These are phyloP conservation scores for Trichomonas tenax DNA, from an alignment of 208 protist species.

Conservation along the genomic window DNA sequence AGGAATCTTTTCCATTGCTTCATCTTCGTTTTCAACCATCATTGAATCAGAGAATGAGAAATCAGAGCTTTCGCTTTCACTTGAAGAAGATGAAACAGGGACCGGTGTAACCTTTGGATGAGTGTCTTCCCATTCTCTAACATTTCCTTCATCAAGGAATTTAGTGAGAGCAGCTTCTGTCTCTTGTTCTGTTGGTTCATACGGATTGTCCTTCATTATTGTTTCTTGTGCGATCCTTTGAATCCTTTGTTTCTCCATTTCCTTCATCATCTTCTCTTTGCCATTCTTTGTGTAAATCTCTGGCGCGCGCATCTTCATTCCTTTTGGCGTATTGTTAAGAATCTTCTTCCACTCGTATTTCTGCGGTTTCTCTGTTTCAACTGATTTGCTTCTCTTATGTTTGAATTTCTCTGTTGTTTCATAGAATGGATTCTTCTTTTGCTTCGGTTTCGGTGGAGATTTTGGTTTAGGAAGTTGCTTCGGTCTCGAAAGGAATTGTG, in stretches of 20 bases:
- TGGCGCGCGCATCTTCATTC: background rate
- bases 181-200: background rate
- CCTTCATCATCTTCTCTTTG: background rate
- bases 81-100: background rate
- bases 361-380: background rate
- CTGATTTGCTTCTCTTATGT: background rate
- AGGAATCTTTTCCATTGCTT: background rate
- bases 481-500: background rate
- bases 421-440: background rate
- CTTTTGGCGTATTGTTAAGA: background rate
- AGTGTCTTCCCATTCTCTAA: background rate
- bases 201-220: background rate
- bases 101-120: background rate
- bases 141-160: background rate
- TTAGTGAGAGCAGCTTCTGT: background rate
- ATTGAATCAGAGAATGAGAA: background rate
- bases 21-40: background rate
- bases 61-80: background rate
- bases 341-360: background rate
- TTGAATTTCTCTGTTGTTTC: too few relatives aligned
- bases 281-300: background rate
- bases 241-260: background rate
- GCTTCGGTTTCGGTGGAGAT: background rate
- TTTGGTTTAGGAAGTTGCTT: background rate
- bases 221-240: background rate